phyloP scores from a whole-genome alignment of 352 stramenopile genomes.

The Phytophthora sansomeana region DNA sequence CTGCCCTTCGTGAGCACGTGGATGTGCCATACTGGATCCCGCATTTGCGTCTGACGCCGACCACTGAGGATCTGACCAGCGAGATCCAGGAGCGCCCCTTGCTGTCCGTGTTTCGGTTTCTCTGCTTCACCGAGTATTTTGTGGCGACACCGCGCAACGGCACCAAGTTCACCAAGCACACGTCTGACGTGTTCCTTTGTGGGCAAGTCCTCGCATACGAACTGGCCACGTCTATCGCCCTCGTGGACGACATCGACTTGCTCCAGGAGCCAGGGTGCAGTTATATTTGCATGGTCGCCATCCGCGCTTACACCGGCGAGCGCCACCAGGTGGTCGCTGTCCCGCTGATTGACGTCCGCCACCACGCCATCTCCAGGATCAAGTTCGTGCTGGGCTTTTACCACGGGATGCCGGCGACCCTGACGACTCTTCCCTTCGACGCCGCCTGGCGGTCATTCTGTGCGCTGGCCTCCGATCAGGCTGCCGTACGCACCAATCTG shows the following conservation, averaged over 20 bases:
- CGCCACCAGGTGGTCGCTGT: not conserved
- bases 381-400: constrained; percentile 11
- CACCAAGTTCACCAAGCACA: too few species aligned
- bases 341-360: not conserved
- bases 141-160: not conserved
- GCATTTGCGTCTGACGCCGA: constrained; percentile 5
- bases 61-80: not conserved
- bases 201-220: too few species aligned
- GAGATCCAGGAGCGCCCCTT: constrained; percentile 12
- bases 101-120: constrained; percentile 12
- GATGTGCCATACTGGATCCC: too few species aligned
- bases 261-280: too few species aligned
- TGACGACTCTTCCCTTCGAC: not conserved
- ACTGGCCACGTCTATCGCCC: too few species aligned
- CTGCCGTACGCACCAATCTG: not conserved
- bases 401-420: not conserved
- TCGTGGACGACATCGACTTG: too few species aligned
- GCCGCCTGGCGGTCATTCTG: constrained; percentile 7
- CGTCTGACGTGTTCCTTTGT: too few species aligned
- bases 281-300: too few species aligned
- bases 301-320: too few species aligned
- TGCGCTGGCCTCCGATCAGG: not conserved
- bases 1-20: constrained; percentile 1
- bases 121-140: constrained; percentile 11
- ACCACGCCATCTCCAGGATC: not conserved